These are phyloP conservation scores for Yamadazyma nakazawae DNA, from an alignment of 805 yeast species.

Conservation along the genomic window DNA sequence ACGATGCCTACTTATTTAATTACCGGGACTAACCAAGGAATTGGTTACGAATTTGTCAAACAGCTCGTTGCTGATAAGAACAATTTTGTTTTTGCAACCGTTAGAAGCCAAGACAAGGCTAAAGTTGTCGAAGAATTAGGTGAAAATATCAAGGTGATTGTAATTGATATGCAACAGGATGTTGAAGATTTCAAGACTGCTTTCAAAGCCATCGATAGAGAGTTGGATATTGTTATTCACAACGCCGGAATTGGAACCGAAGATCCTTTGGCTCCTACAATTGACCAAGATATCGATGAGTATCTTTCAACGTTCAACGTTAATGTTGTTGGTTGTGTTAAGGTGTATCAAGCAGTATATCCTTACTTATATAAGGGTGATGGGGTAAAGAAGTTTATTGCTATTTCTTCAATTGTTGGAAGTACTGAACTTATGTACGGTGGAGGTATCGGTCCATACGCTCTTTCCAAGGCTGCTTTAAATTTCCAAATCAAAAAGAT, in stretches of 20 bases:
- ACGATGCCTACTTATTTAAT: no score
- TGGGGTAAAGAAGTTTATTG: conserved; percentile 6
- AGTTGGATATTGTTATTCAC: conserved; percentile 30
- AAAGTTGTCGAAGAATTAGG: conserved; percentile 12
- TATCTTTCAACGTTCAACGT: background rate
- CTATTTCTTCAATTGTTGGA: conserved; percentile 22
- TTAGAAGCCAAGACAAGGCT: conserved; percentile 21
- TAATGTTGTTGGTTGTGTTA: conserved; percentile 2
- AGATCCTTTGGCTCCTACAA: background rate
- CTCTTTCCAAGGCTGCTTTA: conserved; percentile 33
- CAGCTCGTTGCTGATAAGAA: conserved; percentile 29
- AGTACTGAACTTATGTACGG: background rate
- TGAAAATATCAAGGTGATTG: conserved; percentile 6
- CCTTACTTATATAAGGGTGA: conserved; percentile 3
- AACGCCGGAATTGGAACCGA: conserved; percentile 24
- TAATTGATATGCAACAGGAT: conserved; percentile 5
- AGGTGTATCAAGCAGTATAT: conserved; percentile 4
- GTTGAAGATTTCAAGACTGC: conserved; percentile 2
- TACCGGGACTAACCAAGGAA: no score
- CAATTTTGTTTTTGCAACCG: conserved; percentile 38
- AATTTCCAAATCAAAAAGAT: conserved; percentile 24
- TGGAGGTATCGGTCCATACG: conserved; percentile 22
- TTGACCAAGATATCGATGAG: background rate
- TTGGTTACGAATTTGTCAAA: no score
- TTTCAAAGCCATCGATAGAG: conserved; percentile 18